These are phyloP conservation scores for Penicillium cosmopolitanum DNA, from an alignment of 495 filamentous ascomycete species.

Conservation along the genomic window DNA sequence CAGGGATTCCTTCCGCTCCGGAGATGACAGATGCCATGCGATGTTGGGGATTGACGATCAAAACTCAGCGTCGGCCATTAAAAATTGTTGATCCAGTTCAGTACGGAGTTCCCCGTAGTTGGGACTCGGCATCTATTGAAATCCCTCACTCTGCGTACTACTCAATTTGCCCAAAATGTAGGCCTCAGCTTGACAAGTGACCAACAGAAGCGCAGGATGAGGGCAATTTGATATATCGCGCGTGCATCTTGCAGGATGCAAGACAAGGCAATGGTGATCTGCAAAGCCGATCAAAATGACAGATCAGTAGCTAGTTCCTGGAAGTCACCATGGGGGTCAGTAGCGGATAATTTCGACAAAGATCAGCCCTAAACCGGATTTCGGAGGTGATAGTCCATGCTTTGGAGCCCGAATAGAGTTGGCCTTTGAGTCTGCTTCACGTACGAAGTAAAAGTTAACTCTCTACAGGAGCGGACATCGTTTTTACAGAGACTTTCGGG, in stretches of 20 bases:
- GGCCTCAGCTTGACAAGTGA: not conserved
- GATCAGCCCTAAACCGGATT: constrained; percentile 1
- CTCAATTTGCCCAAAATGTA: not conserved
- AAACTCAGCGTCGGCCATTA: not conserved
- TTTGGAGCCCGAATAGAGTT: not conserved
- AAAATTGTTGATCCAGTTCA: not conserved
- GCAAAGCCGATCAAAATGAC: constrained; percentile 1
- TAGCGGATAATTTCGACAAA: not conserved
- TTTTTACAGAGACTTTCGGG: not conserved
- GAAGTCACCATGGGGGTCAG: not conserved
- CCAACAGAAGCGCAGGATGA: not conserved
- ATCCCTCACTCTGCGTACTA: not conserved
- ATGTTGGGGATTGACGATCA: not conserved
- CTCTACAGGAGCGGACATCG: not conserved
- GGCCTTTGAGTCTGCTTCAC: not conserved
- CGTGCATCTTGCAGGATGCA: not conserved
- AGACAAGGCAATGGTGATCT: constrained; percentile 5
- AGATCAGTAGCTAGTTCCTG: not conserved
- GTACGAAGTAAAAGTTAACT: not conserved
- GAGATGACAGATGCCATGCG: constrained; percentile 2
- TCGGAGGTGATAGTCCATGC: not conserved
- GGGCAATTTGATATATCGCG: not conserved
- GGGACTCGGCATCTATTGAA: constrained; percentile 5
- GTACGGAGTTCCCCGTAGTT: not conserved
- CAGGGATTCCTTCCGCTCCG: not conserved